Base-by-base conservation (phyloP, 2,329 filamentous ascomycete species). In the Seiridium unicorne region DNA sequence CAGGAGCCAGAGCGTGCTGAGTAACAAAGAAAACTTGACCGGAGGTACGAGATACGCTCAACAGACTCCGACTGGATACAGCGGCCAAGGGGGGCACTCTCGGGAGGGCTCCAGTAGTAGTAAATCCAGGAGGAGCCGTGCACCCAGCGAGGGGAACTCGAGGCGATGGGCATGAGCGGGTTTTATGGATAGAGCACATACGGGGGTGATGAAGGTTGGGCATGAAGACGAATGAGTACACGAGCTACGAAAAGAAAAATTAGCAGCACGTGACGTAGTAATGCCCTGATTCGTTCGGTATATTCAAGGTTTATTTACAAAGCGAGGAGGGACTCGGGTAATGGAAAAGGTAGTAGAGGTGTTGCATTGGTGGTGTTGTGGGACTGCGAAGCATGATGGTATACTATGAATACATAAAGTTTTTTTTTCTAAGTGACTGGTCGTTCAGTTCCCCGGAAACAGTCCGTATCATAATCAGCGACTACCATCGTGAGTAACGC, bases 11-110 rank as follows among this genome's bases (percentile, higher is more conserved):
- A 61, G 60, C 42, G 36, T 59, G 13, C 51, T 56, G 31, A 60
- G 60, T 38, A 62, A 62, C 44, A 62, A 60, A 47, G 60, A 62
- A 32, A 60, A 62, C 44, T 47, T 10, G 10, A 49, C 18, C 8
- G 57, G 18, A 26, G 18, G 53, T 5, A 34, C 47, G 34, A 53
- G 60, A 18, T 60, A 62, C n/a, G 32, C 53, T 36, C 51, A 49
- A 35, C 35, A 35, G 18, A 47, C 51, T 11, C 48, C 60, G 40
- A 57, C 46, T 36, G 44, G 38, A 10, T 35, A 42, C 44, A 40
- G 55, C 44, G 35, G 56, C 18, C 32, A 44, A 31, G 47, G 11
- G 6, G 57, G 44, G 5, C 60, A 62, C 49, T 49, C 48, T 3
- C 51, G 60, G 4, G 47, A 56, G 32, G 44, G 57, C 3, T 62